Base-by-base conservation (phyloP, 768 basidiomycete species). In the Mycena vitilis region DNA sequence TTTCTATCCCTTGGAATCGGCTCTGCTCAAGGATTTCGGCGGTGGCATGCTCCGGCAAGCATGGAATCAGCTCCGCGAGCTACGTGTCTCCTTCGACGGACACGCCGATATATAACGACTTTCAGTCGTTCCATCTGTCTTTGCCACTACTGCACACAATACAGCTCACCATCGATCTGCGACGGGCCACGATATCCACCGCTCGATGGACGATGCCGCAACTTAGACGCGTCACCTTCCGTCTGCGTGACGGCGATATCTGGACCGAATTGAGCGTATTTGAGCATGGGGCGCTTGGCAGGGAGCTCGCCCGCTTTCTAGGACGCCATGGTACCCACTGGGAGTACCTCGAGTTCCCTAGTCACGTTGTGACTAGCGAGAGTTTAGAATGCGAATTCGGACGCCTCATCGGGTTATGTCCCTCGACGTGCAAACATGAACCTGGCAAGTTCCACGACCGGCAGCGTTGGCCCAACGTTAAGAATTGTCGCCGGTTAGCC, bases 91-190 rank as follows among this genome's bases (percentile, higher is more conserved):
- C 10, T 25, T 53, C 16, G 20, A 34, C 22, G 51, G 37, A 18
- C 51, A 20, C 38, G 11, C 6, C 20, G 52, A 37, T n/a, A n/a
- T n/a, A n/a, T 15, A 18, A n/a, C 30, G 20, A 12, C 44, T 49
- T 20, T 13, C 18, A 15, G 0, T 37, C 45, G 8, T 45, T 22
- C 8, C 34, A 16, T 1, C 6, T 48, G 10, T 63, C 63, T 23
- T 22, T 64, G 22, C 54, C 63, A 55, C 30, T 20, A 13, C 55
- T 64, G 4, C 63, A 48, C 18, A 56, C 63, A 3, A 34, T 64
- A 4, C 44, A 56, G 5, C n/a, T 64, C 45, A 38, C 44, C 30
- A 30, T 30, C 30, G 30, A 30, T 30, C 15, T 64, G 63, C 63
- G 15, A 6, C 3, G 63, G 54, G 30, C 30, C 3, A 30, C 30